Percentiles rank a stretch among this genome's conserved stretches.
These are phyloP conservation scores for Tolypocladium sp. DNA, from an alignment of 2,329 filamentous ascomycete species.

Conservation along the genomic window DNA sequence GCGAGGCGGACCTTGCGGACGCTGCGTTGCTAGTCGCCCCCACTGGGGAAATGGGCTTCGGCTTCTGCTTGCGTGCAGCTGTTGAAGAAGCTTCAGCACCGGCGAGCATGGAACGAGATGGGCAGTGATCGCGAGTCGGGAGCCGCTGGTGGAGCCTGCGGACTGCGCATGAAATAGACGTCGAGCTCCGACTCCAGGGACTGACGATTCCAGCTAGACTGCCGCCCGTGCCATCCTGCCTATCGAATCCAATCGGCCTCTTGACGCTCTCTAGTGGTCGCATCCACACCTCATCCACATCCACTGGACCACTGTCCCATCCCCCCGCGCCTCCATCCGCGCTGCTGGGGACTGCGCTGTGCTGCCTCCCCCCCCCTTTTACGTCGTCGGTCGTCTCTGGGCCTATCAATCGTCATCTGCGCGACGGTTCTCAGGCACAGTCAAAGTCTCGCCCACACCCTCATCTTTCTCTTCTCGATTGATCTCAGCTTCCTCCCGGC, in stretches of 20 bases:
- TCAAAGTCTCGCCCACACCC: background rate
- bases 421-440: background rate
- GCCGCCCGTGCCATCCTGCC: background rate
- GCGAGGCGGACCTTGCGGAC: background rate
- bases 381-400: background rate
- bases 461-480: background rate
- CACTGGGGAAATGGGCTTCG: background rate
- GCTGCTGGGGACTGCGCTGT: background rate
- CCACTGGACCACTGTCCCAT: background rate
- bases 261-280: background rate
- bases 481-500: background rate
- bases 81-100: background rate
- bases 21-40: background rate
- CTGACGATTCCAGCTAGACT: background rate
- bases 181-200: background rate
- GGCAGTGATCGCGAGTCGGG: background rate
- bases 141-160: background rate
- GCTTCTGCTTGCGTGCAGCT: background rate
- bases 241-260: background rate
- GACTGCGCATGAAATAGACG: background rate
- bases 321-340: background rate
- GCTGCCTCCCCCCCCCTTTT: background rate
- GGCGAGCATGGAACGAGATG: background rate
- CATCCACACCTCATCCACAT: background rate
- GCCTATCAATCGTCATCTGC: background rate